Conservation (phyloP, 2,329 filamentous ascomycete genomes). For the Dichotomopilus funicola region DNA sequence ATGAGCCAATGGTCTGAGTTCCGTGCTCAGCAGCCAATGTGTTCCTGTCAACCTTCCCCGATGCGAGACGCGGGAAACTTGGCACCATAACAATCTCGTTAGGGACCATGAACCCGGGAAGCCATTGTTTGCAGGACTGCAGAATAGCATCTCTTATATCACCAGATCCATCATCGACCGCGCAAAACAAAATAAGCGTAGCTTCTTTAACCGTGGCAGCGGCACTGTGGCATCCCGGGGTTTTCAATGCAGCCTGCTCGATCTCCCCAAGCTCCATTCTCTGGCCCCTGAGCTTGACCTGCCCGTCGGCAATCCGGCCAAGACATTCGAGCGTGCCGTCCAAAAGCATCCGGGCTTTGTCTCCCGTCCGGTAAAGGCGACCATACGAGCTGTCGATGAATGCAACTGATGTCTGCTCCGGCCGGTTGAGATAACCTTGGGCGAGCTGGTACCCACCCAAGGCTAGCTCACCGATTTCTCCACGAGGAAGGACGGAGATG, state of each 20-base stretch:
- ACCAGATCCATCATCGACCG: slow-evolving; percentile 38
- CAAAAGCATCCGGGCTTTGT: slow-evolving; percentile 63
- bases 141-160: slow-evolving; percentile 41
- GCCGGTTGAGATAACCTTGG: slow-evolving; percentile 72
- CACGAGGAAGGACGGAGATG: slow-evolving; percentile 53
- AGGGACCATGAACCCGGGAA: slow-evolving; percentile 80
- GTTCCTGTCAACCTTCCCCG: slow-evolving; percentile 75
- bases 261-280: slow-evolving; percentile 74
- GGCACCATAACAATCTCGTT: slow-evolving; percentile 59
- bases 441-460: slow-evolving; percentile 77
- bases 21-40: slow-evolving; percentile 52
- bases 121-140: slow-evolving; percentile 61
- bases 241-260: slow-evolving; percentile 61
- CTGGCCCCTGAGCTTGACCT: slow-evolving; percentile 83
- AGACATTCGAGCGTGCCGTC: slow-evolving; percentile 74
- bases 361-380: slow-evolving; percentile 74
- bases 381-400: slow-evolving; percentile 67
- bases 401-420: slow-evolving; percentile 63
- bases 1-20: not conserved
- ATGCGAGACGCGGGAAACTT: slow-evolving; percentile 67
- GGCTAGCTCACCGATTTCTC: slow-evolving; percentile 70
- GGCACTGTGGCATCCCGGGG: slow-evolving; percentile 56
- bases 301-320: slow-evolving; percentile 70
- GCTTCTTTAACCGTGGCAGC: slow-evolving; percentile 62
- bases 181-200: slow-evolving; percentile 68